Evolutionary conservation across 805 yeast species (phyloP), one percentile per base, ranked within the genome.

Genomic region (Candida silvicultrix): DNA sequence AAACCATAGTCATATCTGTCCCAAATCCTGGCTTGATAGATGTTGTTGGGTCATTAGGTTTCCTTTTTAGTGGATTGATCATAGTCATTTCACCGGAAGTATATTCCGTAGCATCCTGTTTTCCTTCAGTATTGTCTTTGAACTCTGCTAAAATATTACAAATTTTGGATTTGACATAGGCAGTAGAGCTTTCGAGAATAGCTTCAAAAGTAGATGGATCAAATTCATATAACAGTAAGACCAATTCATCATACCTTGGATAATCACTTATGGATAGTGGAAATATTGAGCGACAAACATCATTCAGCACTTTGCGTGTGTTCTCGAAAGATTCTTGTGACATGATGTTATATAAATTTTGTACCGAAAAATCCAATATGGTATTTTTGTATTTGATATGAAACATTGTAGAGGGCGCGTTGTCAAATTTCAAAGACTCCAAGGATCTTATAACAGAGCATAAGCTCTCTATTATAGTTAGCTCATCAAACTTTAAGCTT

Each of bases 1-100:
- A 51, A 2, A 69, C 57, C 68, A 63, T 68, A 0, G 73, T 67
- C 67, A 69, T 64, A 46, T 67, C 72, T 6, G 65, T 56, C 2
- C 25, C 46, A 38, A 52, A 45, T 2, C 53, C 52, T 3, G 52
- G 38, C 15, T 19, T 43, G 4, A 50, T 15, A 2, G 55, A 47
- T 1, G 43, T 28, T 5, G 51, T 49, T 42, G 57, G 52, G 43
- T 51, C 60, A 31, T 37, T 44, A 11, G 46, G 39, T 5, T 23
- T 32, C 46, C 41, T 46, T 5, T 45, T 45, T 20, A 46, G 21
- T 11, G 63, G 62, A 31, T 58, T 56, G 42, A 60, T 58, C 64
- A 60, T 62, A 1, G 65, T 61, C 55, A 59, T 57, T 18, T 62
- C 62, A 10, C 54, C 51, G 19, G 57, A 50, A 18, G 40, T 46